Conservation (phyloP, 192 early-diverging fungal genomes). For the Coemansia aciculifera region DNA sequence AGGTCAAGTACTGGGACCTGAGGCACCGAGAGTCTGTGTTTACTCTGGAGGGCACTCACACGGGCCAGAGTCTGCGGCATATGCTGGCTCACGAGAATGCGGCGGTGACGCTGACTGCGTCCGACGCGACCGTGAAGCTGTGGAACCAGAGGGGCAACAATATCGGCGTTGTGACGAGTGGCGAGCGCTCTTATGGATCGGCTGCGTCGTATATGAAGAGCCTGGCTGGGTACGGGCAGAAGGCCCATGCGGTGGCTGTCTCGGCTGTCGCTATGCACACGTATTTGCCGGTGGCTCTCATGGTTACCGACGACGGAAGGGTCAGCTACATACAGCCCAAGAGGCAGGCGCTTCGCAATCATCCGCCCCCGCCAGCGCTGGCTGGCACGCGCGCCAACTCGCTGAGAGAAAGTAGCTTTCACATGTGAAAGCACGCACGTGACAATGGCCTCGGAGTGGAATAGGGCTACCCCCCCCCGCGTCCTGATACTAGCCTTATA, state of each 20-base stretch:
- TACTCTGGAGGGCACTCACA: constrained; percentile 35
- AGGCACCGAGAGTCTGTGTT: constrained; percentile 23
- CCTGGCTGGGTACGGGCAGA: constrained; percentile 31
- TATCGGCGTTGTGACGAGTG: constrained; percentile 37
- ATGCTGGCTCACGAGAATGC: constrained; percentile 49
- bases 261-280: constrained; percentile 36
- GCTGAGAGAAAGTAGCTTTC: not conserved
- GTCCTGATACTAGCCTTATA: not conserved
- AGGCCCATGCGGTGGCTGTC: constrained; percentile 3
- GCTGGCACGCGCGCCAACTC: constrained; percentile 8
- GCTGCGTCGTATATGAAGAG: constrained; percentile 41
- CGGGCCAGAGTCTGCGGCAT: constrained; percentile 27
- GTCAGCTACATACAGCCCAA: constrained; percentile 48
- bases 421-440: not conserved
- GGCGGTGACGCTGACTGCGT: constrained; percentile 46
- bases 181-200: constrained; percentile 21
- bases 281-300: constrained; percentile 45
- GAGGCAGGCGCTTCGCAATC: not conserved
- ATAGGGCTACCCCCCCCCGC: not conserved
- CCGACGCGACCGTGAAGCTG: constrained; percentile 40
- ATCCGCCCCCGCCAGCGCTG: not conserved
- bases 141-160: constrained; percentile 52
- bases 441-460: not conserved
- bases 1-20: constrained; percentile 55
- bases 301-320: constrained; percentile 45